Conservation (phyloP, 1,139 yeast genomes). For the Blastobotrys arbuscula region DNA sequence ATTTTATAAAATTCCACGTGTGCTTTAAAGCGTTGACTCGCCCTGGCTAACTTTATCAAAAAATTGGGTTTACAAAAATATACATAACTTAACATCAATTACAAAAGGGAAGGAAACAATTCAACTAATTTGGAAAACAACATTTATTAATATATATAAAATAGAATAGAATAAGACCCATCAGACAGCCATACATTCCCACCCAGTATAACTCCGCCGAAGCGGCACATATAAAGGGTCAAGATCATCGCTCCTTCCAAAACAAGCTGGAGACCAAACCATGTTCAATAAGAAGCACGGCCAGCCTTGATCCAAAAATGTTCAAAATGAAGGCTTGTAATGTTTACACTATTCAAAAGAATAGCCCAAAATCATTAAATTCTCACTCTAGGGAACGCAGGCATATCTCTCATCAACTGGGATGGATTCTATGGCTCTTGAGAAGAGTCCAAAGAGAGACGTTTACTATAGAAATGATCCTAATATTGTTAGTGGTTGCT, state of each 20-base stretch:
- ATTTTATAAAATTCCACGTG: too few species aligned
- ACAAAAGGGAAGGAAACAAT: background rate
- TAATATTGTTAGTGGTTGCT: slow-evolving; percentile 25
- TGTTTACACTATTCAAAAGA: too few species aligned
- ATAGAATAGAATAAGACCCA: slow-evolving; percentile 48
- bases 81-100: too few species aligned
- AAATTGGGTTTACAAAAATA: too few species aligned
- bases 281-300: slow-evolving; percentile 4
- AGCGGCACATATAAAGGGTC: slow-evolving; percentile 83
- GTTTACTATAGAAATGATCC: slow-evolving; percentile 97
- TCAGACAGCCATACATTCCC: slow-evolving; percentile 99
- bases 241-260: slow-evolving; percentile 95
- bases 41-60: too few species aligned
- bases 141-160: background rate
- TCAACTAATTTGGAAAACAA: background rate
- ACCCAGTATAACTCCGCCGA: slow-evolving; percentile 87
- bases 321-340: slow-evolving; percentile 9
- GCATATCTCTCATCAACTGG: slow-evolving; percentile 98
- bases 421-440: slow-evolving; percentile 99
- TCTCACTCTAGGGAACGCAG: slow-evolving; percentile 94
- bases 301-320: slow-evolving; percentile 8
- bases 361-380: slow-evolving; percentile 21
- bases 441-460: slow-evolving; percentile 98
- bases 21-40: too few species aligned
- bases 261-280: slow-evolving; percentile 3